A percentile compares a stretch with the other conserved stretches of the same genome.
Evolutionary conservation across 495 filamentous ascomycete species (phyloP).

Genomic region (Astrocystis sublimbata): DNA sequence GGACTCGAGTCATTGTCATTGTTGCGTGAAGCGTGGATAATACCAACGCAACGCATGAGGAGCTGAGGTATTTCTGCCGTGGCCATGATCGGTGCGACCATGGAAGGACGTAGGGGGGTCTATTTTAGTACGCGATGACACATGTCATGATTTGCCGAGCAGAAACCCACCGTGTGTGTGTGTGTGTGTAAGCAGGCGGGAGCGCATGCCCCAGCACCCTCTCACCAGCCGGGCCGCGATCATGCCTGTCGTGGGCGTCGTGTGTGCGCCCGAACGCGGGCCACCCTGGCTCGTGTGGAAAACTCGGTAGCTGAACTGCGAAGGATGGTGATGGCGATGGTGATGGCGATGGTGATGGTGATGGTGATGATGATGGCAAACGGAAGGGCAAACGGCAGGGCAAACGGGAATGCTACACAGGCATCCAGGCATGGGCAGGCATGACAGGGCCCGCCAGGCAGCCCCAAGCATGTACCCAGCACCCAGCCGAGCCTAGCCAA

Average conservation of each 20-base stretch:
- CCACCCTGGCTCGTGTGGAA: conserved; percentile 10
- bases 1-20: too few species aligned
- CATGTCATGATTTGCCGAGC: conserved; percentile 1
- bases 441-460: too few species aligned
- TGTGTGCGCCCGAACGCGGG: conserved; percentile 12
- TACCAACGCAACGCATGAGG: too few species aligned
- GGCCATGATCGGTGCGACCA: background rate
- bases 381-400: too few species aligned
- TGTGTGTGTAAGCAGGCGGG: conserved; percentile 2
- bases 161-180: background rate
- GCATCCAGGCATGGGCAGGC: too few species aligned
- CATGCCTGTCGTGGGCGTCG: conserved; percentile 17
- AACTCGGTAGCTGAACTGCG: conserved; percentile 10
- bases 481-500: too few species aligned
- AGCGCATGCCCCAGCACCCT: background rate
- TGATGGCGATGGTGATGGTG: too few species aligned
- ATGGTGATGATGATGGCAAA: too few species aligned
- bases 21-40: too few species aligned
- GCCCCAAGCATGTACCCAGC: too few species aligned
- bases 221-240: conserved; percentile 17
- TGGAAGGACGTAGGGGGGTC: background rate
- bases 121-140: conserved; percentile 7
- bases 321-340: too few species aligned
- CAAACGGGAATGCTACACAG: conserved; percentile 10
- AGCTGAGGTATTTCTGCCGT: conserved; percentile 1